phyloP scores from a whole-genome alignment of 2,329 filamentous ascomycete genomes.

The Pseudocercospora macadamiae region DNA sequence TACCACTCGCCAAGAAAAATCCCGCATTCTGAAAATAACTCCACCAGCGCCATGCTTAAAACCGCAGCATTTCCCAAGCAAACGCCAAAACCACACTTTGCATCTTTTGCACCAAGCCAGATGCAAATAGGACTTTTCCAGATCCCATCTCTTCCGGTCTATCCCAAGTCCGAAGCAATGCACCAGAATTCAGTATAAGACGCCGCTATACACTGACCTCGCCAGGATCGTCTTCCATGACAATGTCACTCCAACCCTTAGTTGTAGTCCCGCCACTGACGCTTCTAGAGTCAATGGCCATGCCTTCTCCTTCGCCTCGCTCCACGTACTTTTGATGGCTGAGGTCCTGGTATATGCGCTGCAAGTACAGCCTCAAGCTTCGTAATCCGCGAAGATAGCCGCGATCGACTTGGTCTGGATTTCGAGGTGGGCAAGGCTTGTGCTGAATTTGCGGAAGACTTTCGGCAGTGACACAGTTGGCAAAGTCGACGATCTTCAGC shows the following conservation, averaged over 20 bases:
- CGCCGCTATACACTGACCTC: conserved; percentile 22
- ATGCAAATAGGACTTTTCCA: background rate
- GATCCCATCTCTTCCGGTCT: conserved; percentile 11
- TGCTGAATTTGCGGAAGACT: conserved; percentile 58
- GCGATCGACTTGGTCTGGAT: conserved; percentile 78
- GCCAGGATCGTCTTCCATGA: conserved; percentile 25
- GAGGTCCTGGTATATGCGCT: conserved; percentile 82
- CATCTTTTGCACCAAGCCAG: background rate
- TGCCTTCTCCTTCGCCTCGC: conserved; percentile 40
- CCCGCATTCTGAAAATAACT: conserved; percentile 50
- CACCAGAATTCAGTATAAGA: background rate
- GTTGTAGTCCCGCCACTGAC: conserved; percentile 29
- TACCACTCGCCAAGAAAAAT: background rate
- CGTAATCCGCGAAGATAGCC: conserved; percentile 86
- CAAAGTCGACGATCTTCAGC: conserved; percentile 97
- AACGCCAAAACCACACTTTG: background rate
- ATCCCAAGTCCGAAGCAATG: background rate
- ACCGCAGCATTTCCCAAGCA: conserved; percentile 5
- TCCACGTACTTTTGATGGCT: conserved; percentile 34
- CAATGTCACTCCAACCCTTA: conserved; percentile 29
- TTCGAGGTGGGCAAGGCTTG: conserved; percentile 72
- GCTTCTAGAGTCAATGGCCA: conserved; percentile 36
- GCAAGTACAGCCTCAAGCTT: conserved; percentile 79
- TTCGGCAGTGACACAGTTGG: conserved; percentile 91
- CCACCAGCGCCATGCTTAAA: conserved; percentile 25